Evolutionary conservation across 495 filamentous ascomycete species (phyloP), one percentile per base, ranked within the genome.

Genomic region (Podospora fimiseda): DNA sequence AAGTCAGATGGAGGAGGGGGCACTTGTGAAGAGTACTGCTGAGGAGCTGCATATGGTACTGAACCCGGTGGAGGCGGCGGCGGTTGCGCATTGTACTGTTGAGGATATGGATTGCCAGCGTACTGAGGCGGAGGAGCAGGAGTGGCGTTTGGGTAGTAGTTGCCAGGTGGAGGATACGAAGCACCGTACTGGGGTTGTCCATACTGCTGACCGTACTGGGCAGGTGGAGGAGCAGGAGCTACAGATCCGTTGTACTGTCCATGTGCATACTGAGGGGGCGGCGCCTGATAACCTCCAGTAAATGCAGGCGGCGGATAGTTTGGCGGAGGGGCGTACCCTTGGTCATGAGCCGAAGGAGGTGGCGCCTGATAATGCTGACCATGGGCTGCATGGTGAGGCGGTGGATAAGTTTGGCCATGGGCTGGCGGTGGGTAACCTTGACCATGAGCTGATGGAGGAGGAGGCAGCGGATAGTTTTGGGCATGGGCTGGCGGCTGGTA

Each of bases 1-100:
- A 65, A 69, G 38, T 59, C 48, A 15, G 50, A 54, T 8, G 58
- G 61, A 16, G 60, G 66, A 43, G 66, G 64, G 3, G 54, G 46
- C 5, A 44, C 15, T 8, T 45, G 51, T 18, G 48, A 13, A 13
- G 63, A 50, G 30, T 66, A 66, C 7, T 50, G 63, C 37, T 51
- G 51, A 7, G 51, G 62, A 36, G 51, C 49, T 22, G 58, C 60
- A 55, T 63, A 71, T 38, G 62, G 60, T 13, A 19, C 15, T 11
- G 40, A 39, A 9, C 52, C 56, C 27, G 60, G 50, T 11, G 63
- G 53, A n/a, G 62, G 56, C 14, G 57, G 53, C 14, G 8, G 39
- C 15, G 69, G 64, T 19, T 58, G 56, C 6, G 45, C 53, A 11
- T 14, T 57, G 36, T 66, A 65, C 14, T 56, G 59, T 22, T 55